Percentiles rank a stretch among this genome's conserved stretches.
phyloP scores from a whole-genome alignment of 805 yeast genomes.

The Suhomyces tanzawaensis region DNA sequence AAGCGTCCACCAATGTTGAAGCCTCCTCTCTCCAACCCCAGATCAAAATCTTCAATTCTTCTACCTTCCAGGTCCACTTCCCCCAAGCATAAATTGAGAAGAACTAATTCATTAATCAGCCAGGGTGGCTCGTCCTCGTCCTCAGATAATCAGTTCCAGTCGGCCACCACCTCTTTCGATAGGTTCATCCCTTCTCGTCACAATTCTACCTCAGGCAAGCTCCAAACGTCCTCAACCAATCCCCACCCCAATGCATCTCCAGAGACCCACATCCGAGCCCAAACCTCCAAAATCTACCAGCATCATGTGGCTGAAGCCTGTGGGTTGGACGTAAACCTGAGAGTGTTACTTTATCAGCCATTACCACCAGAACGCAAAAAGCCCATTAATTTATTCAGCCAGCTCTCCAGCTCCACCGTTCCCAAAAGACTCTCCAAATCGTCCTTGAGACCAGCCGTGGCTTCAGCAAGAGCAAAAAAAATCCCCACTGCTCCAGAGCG shows the following conservation, averaged over 20 bases:
- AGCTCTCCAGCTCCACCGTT: conserved; percentile 16
- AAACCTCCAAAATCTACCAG: conserved; percentile 59
- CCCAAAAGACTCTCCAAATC: conserved; percentile 26
- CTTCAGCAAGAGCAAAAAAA: conserved; percentile 68
- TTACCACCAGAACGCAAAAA: conserved; percentile 64
- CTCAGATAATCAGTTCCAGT: conserved; percentile 24
- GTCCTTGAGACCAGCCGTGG: conserved; percentile 46
- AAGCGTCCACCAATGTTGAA: conserved; percentile 8
- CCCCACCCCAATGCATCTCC: conserved; percentile 51
- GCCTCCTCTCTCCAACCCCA: conserved; percentile 19
- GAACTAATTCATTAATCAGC: conserved; percentile 33
- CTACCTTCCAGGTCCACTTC: conserved; percentile 21
- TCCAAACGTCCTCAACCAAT: conserved; percentile 27
- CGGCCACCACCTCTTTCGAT: conserved; percentile 26
- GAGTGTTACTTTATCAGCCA: conserved; percentile 86
- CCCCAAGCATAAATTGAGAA: conserved; percentile 28
- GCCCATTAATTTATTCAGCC: conserved; percentile 32
- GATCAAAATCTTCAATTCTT: conserved; percentile 27
- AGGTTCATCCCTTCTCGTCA: conserved; percentile 45
- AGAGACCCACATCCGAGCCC: conserved; percentile 52
- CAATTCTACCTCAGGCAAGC: conserved; percentile 38
- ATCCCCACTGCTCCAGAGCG: conserved; percentile 88
- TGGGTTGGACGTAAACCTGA: conserved; percentile 77
- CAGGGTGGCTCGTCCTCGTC: conserved; percentile 26
- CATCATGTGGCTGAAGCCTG: conserved; percentile 92